phyloP scores from a whole-genome alignment of 2,329 filamentous ascomycete species.

The Myriangium duriaei region DNA sequence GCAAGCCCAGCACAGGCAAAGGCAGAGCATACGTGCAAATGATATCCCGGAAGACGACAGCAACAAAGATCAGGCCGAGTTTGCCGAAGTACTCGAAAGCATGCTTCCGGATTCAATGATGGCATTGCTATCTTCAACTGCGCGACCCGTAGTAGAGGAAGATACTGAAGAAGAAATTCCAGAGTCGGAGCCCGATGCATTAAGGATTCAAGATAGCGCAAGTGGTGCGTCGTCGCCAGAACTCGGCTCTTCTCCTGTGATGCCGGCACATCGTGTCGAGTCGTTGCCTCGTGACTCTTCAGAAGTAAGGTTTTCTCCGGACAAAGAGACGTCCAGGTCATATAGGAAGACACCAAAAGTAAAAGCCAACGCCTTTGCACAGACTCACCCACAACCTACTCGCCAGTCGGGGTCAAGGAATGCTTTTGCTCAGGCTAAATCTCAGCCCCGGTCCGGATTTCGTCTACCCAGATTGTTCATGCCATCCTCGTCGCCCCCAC shows the following conservation, averaged over 20 bases:
- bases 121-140: not conserved
- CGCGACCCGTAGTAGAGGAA: not conserved
- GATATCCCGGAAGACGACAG: slow-evolving; percentile 22
- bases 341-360: too few species aligned
- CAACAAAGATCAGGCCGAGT: slow-evolving; percentile 18
- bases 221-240: not conserved
- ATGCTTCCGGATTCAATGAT: not conserved
- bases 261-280: too few species aligned
- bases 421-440: slow-evolving; percentile 4
- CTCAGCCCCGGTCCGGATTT: not conserved
- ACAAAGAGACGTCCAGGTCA: too few species aligned
- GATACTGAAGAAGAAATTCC: slow-evolving; percentile 1
- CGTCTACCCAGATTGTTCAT: slow-evolving; percentile 1
- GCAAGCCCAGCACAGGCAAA: slow-evolving; percentile 16
- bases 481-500: not conserved
- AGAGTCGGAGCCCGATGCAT: not conserved
- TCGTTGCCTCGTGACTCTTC: not conserved
- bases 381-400: not conserved
- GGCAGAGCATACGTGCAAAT: slow-evolving; percentile 12
- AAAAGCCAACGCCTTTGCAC: not conserved
- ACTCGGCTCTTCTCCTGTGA: not conserved
- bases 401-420: slow-evolving; percentile 4
- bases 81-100: slow-evolving; percentile 16
- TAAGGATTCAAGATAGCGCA: too few species aligned
- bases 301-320: not conserved